A percentile compares a stretch with the other conserved stretches of the same genome.
Evolutionary conservation across 768 basidiomycete species (phyloP).

Genomic region (Cyathus striatus): DNA sequence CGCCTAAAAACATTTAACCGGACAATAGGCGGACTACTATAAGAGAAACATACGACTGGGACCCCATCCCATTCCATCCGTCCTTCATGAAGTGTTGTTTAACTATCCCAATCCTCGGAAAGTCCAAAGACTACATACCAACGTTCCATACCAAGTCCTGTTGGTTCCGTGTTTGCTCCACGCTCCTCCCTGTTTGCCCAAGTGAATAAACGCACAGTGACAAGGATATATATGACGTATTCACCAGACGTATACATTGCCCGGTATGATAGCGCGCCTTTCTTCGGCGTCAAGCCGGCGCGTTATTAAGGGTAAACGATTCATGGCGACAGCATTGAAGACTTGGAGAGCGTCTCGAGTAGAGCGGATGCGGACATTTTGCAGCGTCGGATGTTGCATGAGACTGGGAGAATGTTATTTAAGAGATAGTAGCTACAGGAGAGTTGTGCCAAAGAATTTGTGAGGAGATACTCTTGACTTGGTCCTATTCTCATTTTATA

Average conservation of each 20-base stretch:
- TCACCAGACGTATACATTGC: slow-evolving; percentile 78
- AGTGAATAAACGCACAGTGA: too few relatives aligned
- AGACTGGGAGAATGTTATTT: slow-evolving; percentile 3
- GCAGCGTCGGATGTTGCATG: slow-evolving; percentile 76
- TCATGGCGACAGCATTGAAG: slow-evolving; percentile 70
- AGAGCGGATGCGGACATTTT: slow-evolving; percentile 72
- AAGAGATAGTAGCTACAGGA: background rate
- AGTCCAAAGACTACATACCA: too few relatives aligned
- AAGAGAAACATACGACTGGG: slow-evolving; percentile 76
- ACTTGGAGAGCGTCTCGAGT: slow-evolving; percentile 79
- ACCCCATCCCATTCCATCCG: slow-evolving; percentile 76
- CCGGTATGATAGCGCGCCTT: slow-evolving; percentile 64
- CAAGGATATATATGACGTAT: slow-evolving; percentile 6
- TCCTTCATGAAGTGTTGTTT: too few relatives aligned
- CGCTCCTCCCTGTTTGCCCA: slow-evolving; percentile 79
- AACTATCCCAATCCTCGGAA: too few relatives aligned
- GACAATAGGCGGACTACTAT: too few relatives aligned
- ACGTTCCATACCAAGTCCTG: slow-evolving; percentile 83
- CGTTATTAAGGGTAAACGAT: slow-evolving; percentile 68
- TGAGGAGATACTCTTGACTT: background rate
- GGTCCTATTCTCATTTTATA: slow-evolving; percentile 3
- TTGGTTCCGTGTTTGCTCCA: slow-evolving; percentile 74
- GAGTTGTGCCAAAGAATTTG: too few relatives aligned
- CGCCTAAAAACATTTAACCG: too few relatives aligned
- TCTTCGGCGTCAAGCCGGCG: slow-evolving; percentile 82